Percentiles rank a stretch among this genome's conserved stretches.
Conservation (phyloP, 1,284 basidiomycete genomes). For the Trichosporon faecale region DNA sequence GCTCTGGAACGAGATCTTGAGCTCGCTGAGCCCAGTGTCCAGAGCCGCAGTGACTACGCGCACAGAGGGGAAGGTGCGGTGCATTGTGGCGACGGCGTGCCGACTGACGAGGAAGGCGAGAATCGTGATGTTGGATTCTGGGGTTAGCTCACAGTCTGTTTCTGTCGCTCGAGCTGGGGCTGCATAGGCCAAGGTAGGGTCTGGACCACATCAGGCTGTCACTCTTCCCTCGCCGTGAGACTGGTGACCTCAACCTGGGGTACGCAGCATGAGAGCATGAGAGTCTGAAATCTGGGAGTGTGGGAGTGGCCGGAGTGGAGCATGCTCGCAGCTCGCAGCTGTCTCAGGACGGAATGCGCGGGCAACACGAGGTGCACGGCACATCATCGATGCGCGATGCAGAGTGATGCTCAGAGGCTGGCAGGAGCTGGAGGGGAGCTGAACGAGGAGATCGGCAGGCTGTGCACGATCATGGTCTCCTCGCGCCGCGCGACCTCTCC, state of each 20-base stretch:
- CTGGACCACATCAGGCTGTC: no score
- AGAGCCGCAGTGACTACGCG: conserved; percentile 78
- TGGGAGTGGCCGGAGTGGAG: background rate
- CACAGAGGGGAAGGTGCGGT: conserved; percentile 75
- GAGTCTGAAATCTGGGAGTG: no score
- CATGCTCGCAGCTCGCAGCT: background rate
- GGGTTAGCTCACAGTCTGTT: conserved; percentile 7
- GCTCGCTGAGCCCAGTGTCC: conserved; percentile 55
- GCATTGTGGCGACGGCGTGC: conserved; percentile 71
- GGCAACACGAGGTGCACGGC: background rate
- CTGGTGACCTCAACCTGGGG: no score
- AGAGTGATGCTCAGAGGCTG: background rate
- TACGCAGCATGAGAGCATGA: no score
- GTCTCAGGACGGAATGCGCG: background rate
- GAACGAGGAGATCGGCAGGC: no score
- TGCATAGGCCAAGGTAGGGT: no score
- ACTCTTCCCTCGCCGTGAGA: no score
- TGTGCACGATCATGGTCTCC: background rate
- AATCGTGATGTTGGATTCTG: conserved; percentile 78
- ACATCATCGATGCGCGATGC: background rate
- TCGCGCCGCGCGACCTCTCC: no score
- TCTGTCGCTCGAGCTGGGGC: background rate
- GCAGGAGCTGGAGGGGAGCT: background rate
- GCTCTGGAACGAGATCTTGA: conserved; percentile 38
- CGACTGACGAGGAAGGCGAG: conserved; percentile 83